phyloP scores from a whole-genome alignment of 2,329 filamentous ascomycete genomes.

The Arthrobotrys musiformis region DNA sequence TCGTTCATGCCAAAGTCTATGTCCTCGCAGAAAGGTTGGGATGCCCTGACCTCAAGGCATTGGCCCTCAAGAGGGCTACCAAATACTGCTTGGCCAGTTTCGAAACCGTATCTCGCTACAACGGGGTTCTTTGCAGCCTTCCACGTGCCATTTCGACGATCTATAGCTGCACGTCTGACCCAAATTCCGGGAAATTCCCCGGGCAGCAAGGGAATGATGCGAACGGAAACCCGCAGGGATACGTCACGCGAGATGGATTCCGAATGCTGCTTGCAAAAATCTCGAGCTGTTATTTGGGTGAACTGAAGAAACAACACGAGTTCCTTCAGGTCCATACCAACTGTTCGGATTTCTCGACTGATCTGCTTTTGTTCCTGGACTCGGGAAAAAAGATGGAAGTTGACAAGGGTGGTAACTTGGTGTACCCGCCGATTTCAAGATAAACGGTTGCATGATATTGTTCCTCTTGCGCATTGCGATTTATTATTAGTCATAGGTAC shows the following conservation, averaged over 20 bases:
- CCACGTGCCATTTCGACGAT: neutral
- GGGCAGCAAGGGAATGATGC: neutral
- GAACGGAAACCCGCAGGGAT: neutral
- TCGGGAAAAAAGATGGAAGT: neutral
- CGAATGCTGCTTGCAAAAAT: neutral
- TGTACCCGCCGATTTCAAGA: neutral
- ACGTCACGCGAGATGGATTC: neutral
- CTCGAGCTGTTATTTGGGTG: neutral
- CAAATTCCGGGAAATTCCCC: neutral
- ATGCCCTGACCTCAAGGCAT: slow-evolving; percentile 9
- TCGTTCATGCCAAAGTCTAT: slow-evolving; percentile 36
- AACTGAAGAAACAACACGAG: neutral
- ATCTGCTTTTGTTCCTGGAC: neutral
- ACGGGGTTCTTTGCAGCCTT: neutral
- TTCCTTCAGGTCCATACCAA: neutral
- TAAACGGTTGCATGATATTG: neutral
- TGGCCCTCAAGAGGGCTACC: neutral
- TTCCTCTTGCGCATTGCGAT: too few species aligned
- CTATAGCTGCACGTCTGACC: neutral
- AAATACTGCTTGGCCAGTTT: neutral
- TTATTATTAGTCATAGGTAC: too few species aligned
- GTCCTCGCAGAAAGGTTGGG: slow-evolving; percentile 26
- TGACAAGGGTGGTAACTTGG: neutral
- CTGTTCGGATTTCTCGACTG: neutral
- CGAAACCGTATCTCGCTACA: neutral